Base-by-base conservation (phyloP, 768 basidiomycete genomes). In the Boletus sp. region DNA sequence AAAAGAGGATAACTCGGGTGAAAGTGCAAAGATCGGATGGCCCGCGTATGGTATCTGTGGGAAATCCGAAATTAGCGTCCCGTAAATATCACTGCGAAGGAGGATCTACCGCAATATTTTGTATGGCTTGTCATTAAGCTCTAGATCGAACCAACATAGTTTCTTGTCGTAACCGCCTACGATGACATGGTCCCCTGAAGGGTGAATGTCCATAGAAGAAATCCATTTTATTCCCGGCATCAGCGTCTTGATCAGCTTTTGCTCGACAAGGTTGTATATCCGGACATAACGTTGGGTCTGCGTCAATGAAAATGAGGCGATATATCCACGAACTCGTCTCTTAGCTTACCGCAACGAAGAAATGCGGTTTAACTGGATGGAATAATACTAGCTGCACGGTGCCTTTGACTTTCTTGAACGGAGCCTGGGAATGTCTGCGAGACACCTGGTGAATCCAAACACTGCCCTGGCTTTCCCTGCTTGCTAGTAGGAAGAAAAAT, bases 131-230 rank as follows among this genome's bases (percentile, higher is more conserved):
- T 91, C 88, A 62, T 88, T 92, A 51, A 99, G 83, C 66, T 98
- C 97, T 60, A 99, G 77, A 75, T 99, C 97, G 71, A 98, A 98
- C 97, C 97, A 99, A 70, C 93, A 95, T 15, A 99, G 75, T 71
- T 98, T 97, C 62, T 90, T 87, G 75, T 99, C 97, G 71, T 98
- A 98, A 44, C 93, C 93, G 55, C 97, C 97, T 47, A 99, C 91
- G 57, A 99, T 93, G 56, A 99, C 77, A 76, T 99, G 94, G 65
- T 98, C 95, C 29, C 93, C 93, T 47, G 88, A 88, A 21, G 96
- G 92, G 72, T 99, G 97, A 25, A 99, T 82, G 68, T 98, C 95
- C 87, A 99, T 88, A 10, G 84, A 90, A 34, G 94, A 97, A 67
- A 99, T 98, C 96, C 96, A 98, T 69, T 84, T 87, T 59, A 96